Percentiles rank a stretch among this genome's conserved stretches.
Conservation (phyloP, 1,284 basidiomycete species). For the Takashimella koratensis region DNA sequence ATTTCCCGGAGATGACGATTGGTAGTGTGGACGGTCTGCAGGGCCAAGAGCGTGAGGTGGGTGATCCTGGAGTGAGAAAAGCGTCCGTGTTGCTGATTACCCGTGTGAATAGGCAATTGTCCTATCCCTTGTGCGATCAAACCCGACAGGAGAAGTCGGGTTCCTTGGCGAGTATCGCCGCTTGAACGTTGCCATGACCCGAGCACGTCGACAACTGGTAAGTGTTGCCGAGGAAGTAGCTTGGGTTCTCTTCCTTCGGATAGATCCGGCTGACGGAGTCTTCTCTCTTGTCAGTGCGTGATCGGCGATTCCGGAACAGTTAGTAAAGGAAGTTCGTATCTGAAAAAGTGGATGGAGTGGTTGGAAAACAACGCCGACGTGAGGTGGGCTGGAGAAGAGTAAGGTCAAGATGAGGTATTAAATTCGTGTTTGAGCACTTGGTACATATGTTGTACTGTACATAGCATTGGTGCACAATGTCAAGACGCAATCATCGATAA, state of each 20-base stretch:
- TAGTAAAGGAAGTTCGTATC: slow-evolving; percentile 70
- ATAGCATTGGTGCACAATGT: no score
- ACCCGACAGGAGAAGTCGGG: slow-evolving; percentile 76
- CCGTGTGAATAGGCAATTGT: slow-evolving; percentile 74
- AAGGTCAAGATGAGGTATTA: background rate
- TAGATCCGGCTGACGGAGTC: background rate
- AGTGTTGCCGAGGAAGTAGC: slow-evolving; percentile 40
- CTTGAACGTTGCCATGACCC: slow-evolving; percentile 92
- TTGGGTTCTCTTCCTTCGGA: background rate
- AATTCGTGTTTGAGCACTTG: no score
- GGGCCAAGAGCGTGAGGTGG: slow-evolving; percentile 64
- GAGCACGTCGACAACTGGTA: slow-evolving; percentile 83
- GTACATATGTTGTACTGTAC: no score
- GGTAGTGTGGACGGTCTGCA: slow-evolving; percentile 92
- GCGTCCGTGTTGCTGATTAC: background rate
- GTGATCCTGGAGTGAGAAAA: slow-evolving; percentile 3
- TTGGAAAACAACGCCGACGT: slow-evolving; percentile 85
- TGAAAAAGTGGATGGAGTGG: slow-evolving; percentile 87
- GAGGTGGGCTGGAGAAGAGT: slow-evolving; percentile 64
- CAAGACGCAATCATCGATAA: no score
- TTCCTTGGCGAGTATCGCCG: slow-evolving; percentile 86
- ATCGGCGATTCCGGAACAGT: slow-evolving; percentile 89
- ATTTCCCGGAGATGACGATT: slow-evolving; percentile 73
- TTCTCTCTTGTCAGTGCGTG: slow-evolving; percentile 60
- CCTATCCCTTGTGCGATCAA: slow-evolving; percentile 82